Base-by-base conservation (phyloP, 1,139 yeast species). In the Geotrichum fermentans region DNA sequence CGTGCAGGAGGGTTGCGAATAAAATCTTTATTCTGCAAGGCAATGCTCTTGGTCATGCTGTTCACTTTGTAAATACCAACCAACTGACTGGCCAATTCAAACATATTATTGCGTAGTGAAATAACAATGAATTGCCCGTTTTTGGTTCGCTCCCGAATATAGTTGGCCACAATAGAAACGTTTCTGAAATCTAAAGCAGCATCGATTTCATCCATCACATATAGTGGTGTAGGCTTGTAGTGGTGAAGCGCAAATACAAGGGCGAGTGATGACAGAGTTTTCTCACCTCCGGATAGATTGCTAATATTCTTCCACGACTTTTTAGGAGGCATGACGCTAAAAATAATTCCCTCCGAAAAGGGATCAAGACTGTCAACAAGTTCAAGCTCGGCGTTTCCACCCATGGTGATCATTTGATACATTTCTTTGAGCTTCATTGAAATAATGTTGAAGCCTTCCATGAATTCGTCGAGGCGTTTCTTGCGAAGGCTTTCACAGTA, bases 381-480 rank as follows among this genome's bases (percentile, higher is more conserved):
- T 63, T 94, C 99, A 40, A 94, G 74, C 65, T 94, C 98, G 0
- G 99, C 99, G 71, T 90, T 94, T 35, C 99, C 99, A 14, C 98
- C 98, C 95, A 92, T 89, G 0, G 98, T 94, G 53, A 94, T 92
- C 95, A 92, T 87, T 62, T 90, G 95, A 62, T 94, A 94, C 97
- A 94, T 90, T 61, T 88, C 97, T 65, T 92, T 92, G 56, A 94
- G 75, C 6, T 96, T 86, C 67, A 82, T 74, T 1, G 97, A 89
- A 34, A 94, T 94, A 28, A 80, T 75, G 57, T 82, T 80, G 70
- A 94, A 92, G 0, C 99, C 98, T 55, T 79, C 80, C 95, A 89
- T 88, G 61, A 94, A 94, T 65, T 94, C 97, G 55, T 83, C 89
- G 49, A 85, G 73, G 49, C 98, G 75, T 54, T 77, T 80, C 49